These are phyloP conservation scores for Ceriops tagal DNA, from an alignment of 345 rosid genomes.

Conservation along the genomic window DNA sequence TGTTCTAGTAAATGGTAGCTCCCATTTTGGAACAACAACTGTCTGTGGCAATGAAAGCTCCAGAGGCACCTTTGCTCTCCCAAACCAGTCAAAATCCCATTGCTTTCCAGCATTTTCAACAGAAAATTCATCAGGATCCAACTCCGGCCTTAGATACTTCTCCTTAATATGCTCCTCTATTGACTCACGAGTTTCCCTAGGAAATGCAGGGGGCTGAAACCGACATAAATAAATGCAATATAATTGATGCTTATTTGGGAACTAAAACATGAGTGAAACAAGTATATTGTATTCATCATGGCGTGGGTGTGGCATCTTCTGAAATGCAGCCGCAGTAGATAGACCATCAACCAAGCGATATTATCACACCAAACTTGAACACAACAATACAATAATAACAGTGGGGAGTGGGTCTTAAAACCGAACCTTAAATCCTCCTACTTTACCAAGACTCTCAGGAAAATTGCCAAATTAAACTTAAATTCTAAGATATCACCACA, in stretches of 20 bases:
- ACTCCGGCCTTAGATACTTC: slow-evolving; percentile 67
- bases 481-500: too few species aligned
- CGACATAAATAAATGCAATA: slow-evolving; percentile 4
- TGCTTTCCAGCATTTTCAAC: slow-evolving; percentile 70
- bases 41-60: slow-evolving; percentile 73
- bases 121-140: slow-evolving; percentile 69
- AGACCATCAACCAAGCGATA: not conserved
- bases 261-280: too few species aligned
- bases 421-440: not conserved
- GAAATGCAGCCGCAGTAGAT: not conserved
- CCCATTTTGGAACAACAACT: slow-evolving; percentile 81
- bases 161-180: slow-evolving; percentile 80
- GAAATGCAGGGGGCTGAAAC: slow-evolving; percentile 92
- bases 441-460: not conserved
- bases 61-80: slow-evolving; percentile 60
- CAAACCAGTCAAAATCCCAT: slow-evolving; percentile 98
- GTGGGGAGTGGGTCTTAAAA: too few species aligned
- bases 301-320: not conserved
- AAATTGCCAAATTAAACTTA: too few species aligned
- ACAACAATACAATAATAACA: not conserved
- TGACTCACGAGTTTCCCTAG: slow-evolving; percentile 73
- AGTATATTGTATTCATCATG: too few species aligned
- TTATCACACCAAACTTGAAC: not conserved
- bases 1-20: slow-evolving; percentile 67
- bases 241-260: not conserved